Conservation (phyloP, 331 rosid genomes). For the Spiraea crenata region DNA sequence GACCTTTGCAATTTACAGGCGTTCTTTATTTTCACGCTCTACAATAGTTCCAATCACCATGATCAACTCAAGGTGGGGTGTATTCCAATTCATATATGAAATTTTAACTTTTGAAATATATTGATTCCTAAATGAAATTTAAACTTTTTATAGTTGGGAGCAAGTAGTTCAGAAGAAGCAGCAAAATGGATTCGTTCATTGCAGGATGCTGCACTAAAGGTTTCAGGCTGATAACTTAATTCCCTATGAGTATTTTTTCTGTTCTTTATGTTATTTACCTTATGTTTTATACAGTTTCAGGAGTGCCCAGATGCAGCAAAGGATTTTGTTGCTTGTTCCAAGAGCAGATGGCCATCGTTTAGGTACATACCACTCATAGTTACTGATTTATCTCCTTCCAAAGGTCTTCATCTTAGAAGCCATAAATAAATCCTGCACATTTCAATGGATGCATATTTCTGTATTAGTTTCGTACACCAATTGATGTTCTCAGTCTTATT, state of each 20-base stretch:
- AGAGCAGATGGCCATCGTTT: constrained; percentile 46
- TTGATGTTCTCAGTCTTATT: not conserved
- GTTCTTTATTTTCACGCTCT: constrained; percentile 63
- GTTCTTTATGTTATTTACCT: constrained; percentile 14
- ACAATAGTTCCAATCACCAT: constrained; percentile 59
- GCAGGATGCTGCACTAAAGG: constrained; percentile 75
- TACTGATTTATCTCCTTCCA: not conserved
- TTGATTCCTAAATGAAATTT: constrained; percentile 21
- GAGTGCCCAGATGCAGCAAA: constrained; percentile 45
- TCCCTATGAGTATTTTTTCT: constrained; percentile 8
- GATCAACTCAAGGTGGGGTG: constrained; percentile 76
- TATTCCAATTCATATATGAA: constrained; percentile 8
- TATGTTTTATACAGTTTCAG: constrained; percentile 38
- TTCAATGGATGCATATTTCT: not conserved
- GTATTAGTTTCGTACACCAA: not conserved
- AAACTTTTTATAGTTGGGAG: constrained; percentile 62
- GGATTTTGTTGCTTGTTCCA: constrained; percentile 35
- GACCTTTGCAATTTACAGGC: constrained; percentile 47
- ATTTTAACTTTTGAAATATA: constrained; percentile 11
- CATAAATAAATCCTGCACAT: not conserved
- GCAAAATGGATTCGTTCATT: constrained; percentile 81
- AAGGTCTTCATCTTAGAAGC: not conserved
- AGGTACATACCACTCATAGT: constrained; percentile 39
- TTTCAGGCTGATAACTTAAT: constrained; percentile 23
- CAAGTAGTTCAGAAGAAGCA: constrained; percentile 89